Conservation (phyloP, 805 yeast species). For the Starmerella vitae region DNA sequence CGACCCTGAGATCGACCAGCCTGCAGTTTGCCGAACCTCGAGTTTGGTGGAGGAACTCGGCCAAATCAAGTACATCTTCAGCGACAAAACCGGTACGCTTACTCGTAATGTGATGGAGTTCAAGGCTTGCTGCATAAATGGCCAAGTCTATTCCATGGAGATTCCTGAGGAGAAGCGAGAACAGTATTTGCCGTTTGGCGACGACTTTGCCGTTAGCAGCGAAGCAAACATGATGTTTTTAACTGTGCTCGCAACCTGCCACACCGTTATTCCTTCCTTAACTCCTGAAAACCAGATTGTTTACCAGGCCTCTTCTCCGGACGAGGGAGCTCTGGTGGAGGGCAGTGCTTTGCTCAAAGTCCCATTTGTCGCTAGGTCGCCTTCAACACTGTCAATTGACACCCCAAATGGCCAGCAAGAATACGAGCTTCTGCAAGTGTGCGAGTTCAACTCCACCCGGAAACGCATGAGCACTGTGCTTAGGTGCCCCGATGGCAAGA, state of each 20-base stretch:
- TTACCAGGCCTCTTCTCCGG: conserved; percentile 98
- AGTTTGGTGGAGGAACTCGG: conserved; percentile 94
- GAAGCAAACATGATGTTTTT: conserved; percentile 48
- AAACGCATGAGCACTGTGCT: conserved; percentile 95
- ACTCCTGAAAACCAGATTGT: conserved; percentile 42
- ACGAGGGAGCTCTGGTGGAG: conserved; percentile 95
- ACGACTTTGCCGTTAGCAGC: neutral
- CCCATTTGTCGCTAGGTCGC: conserved; percentile 70
- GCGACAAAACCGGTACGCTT: conserved; percentile 95
- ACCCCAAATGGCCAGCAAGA: conserved; percentile 37
- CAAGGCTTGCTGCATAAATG: conserved; percentile 85
- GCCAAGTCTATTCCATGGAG: conserved; percentile 70
- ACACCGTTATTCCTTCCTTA: conserved; percentile 91
- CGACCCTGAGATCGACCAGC: conserved; percentile 75
- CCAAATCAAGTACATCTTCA: conserved; percentile 88
- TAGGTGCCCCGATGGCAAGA: conserved; percentile 85
- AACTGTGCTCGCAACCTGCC: conserved; percentile 79
- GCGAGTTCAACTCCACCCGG: conserved; percentile 95
- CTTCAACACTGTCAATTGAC: conserved; percentile 61
- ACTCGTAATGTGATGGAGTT: conserved; percentile 96
- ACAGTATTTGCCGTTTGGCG: conserved; percentile 47
- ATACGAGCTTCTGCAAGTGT: conserved; percentile 73
- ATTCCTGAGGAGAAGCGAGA: conserved; percentile 86
- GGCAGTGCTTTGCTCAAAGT: conserved; percentile 90
- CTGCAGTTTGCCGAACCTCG: conserved; percentile 89